A percentile compares a stretch with the other conserved stretches of the same genome.
Conservation (phyloP, 305 asterid species). For the Withania somnifera region DNA sequence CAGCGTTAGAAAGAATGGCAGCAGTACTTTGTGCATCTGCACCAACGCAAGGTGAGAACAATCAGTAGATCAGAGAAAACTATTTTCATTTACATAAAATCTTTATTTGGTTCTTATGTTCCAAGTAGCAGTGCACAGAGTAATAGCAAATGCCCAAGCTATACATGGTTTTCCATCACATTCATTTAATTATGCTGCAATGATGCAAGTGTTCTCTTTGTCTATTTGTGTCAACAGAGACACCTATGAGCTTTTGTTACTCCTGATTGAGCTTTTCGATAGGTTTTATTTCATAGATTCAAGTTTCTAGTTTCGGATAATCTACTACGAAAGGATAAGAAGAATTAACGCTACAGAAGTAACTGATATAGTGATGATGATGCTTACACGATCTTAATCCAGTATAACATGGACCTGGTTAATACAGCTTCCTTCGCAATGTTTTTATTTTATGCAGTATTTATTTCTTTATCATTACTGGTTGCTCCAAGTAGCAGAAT, state of each 20-base stretch:
- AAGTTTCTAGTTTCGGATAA: not conserved
- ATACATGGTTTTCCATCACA: not conserved
- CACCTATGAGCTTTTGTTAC: not conserved
- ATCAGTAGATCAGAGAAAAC: slow-evolving; percentile 1
- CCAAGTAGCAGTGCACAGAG: not conserved
- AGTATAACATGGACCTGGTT: not conserved
- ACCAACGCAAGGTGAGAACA: not conserved
- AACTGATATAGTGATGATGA: not conserved
- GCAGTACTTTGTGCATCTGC: slow-evolving; percentile 91
- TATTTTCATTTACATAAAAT: not conserved
- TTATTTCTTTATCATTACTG: not conserved
- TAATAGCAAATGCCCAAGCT: not conserved
- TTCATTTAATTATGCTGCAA: not conserved
- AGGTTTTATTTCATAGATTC: not conserved
- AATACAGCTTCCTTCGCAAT: not conserved
- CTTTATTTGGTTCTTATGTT: not conserved
- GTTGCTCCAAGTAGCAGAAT: not conserved
- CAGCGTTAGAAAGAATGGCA: slow-evolving; percentile 74
- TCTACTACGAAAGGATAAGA: not conserved
- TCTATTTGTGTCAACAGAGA: not conserved
- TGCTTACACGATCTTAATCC: not conserved
- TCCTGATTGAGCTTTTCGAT: not conserved
- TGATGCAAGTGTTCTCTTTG: not conserved
- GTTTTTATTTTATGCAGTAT: not conserved
- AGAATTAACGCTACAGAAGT: not conserved